Evolutionary conservation across 2,329 filamentous ascomycete genomes (phyloP).

Genomic region (Sclerotinia glacialis): DNA sequence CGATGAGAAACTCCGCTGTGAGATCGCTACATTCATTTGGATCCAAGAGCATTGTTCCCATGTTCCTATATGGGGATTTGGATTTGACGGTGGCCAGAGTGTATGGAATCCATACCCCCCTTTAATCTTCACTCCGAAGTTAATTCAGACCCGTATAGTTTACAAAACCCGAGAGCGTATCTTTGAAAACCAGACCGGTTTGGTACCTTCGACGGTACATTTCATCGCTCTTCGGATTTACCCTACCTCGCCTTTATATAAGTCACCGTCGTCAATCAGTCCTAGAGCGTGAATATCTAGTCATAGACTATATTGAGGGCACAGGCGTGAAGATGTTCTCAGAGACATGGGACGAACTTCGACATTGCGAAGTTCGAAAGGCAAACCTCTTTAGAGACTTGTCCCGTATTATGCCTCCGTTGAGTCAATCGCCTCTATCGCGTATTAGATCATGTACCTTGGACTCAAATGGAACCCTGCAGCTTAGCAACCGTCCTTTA

Average conservation of each 20-base stretch:
- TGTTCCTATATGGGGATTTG: slow-evolving; percentile 42
- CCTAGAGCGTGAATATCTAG: slow-evolving; percentile 29
- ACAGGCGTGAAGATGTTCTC: slow-evolving; percentile 23
- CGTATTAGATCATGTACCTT: slow-evolving; percentile 15
- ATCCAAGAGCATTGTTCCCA: slow-evolving; percentile 41
- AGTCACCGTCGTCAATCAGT: background rate
- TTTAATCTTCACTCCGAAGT: slow-evolving; percentile 5
- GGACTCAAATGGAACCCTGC: slow-evolving; percentile 31
- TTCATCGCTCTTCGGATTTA: background rate
- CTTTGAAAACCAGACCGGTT: slow-evolving; percentile 28
- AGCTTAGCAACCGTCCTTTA: slow-evolving; percentile 42
- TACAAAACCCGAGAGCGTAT: slow-evolving; percentile 22
- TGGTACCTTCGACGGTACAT: slow-evolving; percentile 26
- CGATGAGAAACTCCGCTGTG: slow-evolving; percentile 45
- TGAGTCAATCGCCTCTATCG: slow-evolving; percentile 4
- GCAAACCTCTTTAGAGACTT: slow-evolving; percentile 11
- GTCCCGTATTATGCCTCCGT: slow-evolving; percentile 16
- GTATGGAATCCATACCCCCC: slow-evolving; percentile 26
- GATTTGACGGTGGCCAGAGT: slow-evolving; percentile 36
- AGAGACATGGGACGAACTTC: no score
- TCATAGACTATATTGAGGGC: slow-evolving; percentile 13
- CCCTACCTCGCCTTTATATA: slow-evolving; percentile 15
- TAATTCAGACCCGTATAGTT: slow-evolving; percentile 26
- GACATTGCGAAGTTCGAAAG: background rate
- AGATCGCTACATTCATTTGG: slow-evolving; percentile 44